These are phyloP conservation scores for Aspergillus unguis DNA, from an alignment of 2,329 filamentous ascomycete species.

Conservation along the genomic window DNA sequence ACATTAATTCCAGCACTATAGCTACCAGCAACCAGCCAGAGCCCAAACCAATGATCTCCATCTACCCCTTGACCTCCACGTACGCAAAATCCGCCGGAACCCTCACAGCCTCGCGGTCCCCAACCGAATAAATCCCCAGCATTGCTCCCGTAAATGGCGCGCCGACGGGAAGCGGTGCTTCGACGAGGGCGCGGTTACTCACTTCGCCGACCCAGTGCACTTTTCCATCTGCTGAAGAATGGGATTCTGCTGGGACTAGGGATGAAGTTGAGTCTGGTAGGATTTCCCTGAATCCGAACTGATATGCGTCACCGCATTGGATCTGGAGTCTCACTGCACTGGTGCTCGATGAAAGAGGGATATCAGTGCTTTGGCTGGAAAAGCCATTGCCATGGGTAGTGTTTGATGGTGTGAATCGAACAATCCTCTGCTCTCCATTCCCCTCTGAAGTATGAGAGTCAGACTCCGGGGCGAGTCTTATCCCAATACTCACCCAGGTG, in stretches of 20 bases:
- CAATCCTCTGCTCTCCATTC: constrained; percentile 16
- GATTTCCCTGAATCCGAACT: constrained; percentile 26
- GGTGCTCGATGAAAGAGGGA: background rate
- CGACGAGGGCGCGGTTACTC: constrained; percentile 33
- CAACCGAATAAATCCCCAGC: constrained; percentile 47
- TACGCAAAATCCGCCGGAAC: constrained; percentile 43
- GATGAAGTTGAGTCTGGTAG: background rate
- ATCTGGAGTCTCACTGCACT: constrained; percentile 27
- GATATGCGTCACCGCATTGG: constrained; percentile 31
- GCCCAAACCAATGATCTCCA: background rate
- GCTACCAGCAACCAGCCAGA: no score
- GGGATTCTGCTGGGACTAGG: background rate
- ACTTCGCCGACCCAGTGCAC: constrained; percentile 29
- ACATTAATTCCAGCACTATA: no score
- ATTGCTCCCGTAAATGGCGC: constrained; percentile 46
- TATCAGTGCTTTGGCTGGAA: background rate
- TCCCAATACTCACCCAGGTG: constrained; percentile 44
- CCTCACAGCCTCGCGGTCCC: constrained; percentile 39
- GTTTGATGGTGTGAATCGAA: constrained; percentile 23
- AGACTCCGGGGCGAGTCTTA: constrained; percentile 22
- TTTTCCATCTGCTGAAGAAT: background rate
- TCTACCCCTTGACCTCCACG: constrained; percentile 18
- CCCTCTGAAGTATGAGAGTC: background rate
- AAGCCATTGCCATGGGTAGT: background rate
- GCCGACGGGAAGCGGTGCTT: constrained; percentile 36